Evolutionary conservation across 345 rosid species (phyloP).

Genomic region (Populus ilicifolia): DNA sequence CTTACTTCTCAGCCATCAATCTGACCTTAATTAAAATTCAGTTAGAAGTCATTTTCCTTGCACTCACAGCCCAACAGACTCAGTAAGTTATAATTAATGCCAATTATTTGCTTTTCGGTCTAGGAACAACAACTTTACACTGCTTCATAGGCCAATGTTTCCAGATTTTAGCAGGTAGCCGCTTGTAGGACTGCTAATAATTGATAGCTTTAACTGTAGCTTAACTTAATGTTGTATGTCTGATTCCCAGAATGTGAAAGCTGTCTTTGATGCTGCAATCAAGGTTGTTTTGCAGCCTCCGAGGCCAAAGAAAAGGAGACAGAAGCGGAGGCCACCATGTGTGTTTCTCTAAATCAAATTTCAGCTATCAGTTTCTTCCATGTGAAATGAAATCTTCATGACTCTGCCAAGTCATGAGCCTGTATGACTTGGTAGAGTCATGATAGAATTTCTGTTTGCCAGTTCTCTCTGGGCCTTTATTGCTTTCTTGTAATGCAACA

Average conservation of each 20-base stretch:
- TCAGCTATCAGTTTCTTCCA: not conserved
- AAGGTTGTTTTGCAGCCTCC: constrained; percentile 56
- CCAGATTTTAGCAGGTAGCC: not conserved
- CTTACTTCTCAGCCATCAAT: not conserved
- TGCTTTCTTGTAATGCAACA: constrained; percentile 1
- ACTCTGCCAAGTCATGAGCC: not conserved
- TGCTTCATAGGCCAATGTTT: not conserved
- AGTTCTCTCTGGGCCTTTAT: too few species aligned
- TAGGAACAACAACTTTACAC: not conserved
- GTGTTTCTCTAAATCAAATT: constrained; percentile 28
- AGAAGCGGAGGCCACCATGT: constrained; percentile 27
- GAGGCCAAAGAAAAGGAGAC: constrained; percentile 39
- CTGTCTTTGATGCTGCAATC: constrained; percentile 50
- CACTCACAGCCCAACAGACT: not conserved
- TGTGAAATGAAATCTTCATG: not conserved
- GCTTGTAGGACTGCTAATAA: not conserved
- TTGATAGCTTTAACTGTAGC: not conserved
- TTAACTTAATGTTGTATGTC: not conserved
- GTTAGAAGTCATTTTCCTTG: not conserved
- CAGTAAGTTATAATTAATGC: not conserved
- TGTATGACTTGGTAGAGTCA: not conserved
- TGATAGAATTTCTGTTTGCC: not conserved
- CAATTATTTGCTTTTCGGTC: not conserved
- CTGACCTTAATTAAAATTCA: not conserved
- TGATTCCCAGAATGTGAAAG: constrained; percentile 40